phyloP scores from a whole-genome alignment of 805 yeast genomes.

The Pichia paraexigua region DNA sequence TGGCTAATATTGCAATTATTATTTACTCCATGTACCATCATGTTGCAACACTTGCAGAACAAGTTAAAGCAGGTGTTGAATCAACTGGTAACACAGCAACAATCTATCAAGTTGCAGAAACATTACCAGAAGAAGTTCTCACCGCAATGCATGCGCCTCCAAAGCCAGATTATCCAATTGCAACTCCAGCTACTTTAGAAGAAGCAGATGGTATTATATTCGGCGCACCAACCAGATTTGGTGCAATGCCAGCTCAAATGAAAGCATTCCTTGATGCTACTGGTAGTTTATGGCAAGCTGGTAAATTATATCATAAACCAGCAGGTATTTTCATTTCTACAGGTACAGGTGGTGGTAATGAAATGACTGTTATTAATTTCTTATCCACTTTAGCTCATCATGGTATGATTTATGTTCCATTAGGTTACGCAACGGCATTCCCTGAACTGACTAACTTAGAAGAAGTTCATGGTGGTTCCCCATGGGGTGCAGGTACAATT shows the following conservation, averaged over 20 bases:
- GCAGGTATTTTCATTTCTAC: conserved; percentile 69
- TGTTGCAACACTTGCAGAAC: conserved; percentile 57
- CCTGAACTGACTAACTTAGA: conserved; percentile 45
- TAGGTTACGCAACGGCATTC: conserved; percentile 58
- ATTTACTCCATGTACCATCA: conserved; percentile 78
- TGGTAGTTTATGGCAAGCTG: conserved; percentile 72
- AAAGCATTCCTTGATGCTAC: conserved; percentile 70
- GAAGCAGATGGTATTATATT: conserved; percentile 75
- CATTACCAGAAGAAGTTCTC: conserved; percentile 54
- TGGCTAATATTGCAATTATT: conserved; percentile 33
- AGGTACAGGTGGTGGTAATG: conserved; percentile 83
- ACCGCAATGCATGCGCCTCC: conserved; percentile 53
- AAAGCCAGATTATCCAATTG: conserved; percentile 56
- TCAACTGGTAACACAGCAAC: conserved; percentile 63
- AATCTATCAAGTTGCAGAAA: conserved; percentile 70
- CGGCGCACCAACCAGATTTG: conserved; percentile 84
- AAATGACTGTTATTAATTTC: conserved; percentile 55
- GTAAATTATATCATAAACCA: conserved; percentile 65
- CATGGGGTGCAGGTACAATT: conserved; percentile 82
- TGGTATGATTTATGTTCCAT: conserved; percentile 72
- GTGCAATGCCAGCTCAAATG: conserved; percentile 73
- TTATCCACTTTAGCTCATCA: conserved; percentile 67
- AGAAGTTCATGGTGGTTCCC: conserved; percentile 70
- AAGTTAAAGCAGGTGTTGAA: conserved; percentile 59
- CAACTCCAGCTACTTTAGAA: conserved; percentile 51